phyloP scores from a whole-genome alignment of 345 rosid genomes.

The Durio zibethinus region DNA sequence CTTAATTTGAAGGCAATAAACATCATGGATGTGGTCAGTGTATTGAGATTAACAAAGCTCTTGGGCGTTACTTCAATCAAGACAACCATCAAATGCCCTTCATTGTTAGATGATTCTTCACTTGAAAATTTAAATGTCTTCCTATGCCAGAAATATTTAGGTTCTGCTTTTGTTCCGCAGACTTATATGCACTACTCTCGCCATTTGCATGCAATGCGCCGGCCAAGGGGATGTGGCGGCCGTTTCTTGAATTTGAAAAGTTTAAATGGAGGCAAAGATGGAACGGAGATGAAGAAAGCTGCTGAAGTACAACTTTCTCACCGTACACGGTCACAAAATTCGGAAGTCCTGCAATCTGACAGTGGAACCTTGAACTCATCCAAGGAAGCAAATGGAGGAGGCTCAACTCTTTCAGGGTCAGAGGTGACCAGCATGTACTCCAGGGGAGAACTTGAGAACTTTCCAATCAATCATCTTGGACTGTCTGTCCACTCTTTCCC shows the following conservation, averaged over 20 bases:
- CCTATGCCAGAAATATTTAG: background rate
- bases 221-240: conserved; percentile 96
- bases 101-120: background rate
- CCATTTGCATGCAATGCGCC: conserved; percentile 93
- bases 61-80: background rate
- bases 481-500: conserved; percentile 43
- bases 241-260: conserved; percentile 77
- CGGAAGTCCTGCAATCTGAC: conserved; percentile 79
- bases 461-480: conserved; percentile 32
- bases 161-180: conserved; percentile 36
- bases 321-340: conserved; percentile 68
- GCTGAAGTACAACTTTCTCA: conserved; percentile 19
- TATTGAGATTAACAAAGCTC: background rate
- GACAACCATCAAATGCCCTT: background rate
- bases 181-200: conserved; percentile 91
- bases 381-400: conserved; percentile 41
- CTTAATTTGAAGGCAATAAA: background rate
- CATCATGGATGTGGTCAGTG: background rate
- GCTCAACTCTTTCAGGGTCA: conserved; percentile 48
- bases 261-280: conserved; percentile 24
- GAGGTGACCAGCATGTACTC: conserved; percentile 80
- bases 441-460: conserved; percentile 30
- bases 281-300: conserved; percentile 33
- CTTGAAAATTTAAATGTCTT: background rate
- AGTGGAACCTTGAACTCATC: conserved; percentile 60